Evolutionary conservation across 2,329 filamentous ascomycete genomes (phyloP).

Genomic region (Venturia nashicola): DNA sequence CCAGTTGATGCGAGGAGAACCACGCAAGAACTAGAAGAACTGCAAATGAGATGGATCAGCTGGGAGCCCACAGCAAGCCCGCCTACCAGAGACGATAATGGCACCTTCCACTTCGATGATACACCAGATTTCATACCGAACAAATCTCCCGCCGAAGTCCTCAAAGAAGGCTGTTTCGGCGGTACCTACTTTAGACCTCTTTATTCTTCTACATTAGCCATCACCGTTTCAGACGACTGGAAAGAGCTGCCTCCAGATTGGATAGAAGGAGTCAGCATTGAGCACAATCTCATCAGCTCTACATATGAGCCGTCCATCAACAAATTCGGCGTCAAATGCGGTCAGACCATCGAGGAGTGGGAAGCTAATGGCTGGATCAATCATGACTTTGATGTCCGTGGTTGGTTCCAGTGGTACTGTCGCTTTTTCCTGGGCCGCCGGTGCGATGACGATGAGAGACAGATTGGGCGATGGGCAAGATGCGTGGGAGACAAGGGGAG

Average conservation of each 20-base stretch:
- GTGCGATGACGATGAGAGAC: constrained; percentile 38
- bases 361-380: constrained; percentile 43
- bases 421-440: constrained; percentile 39
- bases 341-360: constrained; percentile 44
- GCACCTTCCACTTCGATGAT: constrained; percentile 33
- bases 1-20: not conserved
- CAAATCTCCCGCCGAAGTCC: constrained; percentile 39
- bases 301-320: constrained; percentile 37
- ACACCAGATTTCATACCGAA: constrained; percentile 38
- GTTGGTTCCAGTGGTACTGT: constrained; percentile 47
- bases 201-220: constrained; percentile 29
- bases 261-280: constrained; percentile 28
- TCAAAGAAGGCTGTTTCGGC: constrained; percentile 41
- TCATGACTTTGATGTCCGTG: constrained; percentile 40
- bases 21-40: constrained; percentile 4
- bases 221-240: constrained; percentile 35
- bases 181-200: constrained; percentile 40
- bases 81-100: constrained; percentile 30
- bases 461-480: constrained; percentile 39
- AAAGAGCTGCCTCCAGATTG: constrained; percentile 33
- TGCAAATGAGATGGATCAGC: constrained; percentile 29
- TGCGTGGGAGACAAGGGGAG: constrained; percentile 40
- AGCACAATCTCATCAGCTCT: constrained; percentile 27
- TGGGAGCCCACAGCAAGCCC: constrained; percentile 29
- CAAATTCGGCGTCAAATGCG: constrained; percentile 40